These are phyloP conservation scores for Metschnikowia chrysomelidarum DNA, from an alignment of 805 yeast genomes.

Conservation along the genomic window DNA sequence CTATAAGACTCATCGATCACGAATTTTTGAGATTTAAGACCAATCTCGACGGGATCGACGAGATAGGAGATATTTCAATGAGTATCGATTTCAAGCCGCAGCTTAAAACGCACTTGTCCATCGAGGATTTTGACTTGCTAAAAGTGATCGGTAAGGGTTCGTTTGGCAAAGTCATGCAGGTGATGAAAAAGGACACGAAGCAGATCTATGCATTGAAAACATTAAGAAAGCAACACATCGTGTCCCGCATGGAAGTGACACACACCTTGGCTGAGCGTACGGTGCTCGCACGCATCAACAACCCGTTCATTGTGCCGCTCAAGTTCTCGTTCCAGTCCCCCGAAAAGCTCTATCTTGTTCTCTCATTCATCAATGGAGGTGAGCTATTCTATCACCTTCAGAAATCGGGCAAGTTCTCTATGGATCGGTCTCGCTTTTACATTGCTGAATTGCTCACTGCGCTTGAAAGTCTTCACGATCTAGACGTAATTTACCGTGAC, in stretches of 20 bases:
- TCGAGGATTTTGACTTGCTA: constrained; percentile 88
- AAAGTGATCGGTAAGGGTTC: constrained; percentile 98
- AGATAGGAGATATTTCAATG: constrained; percentile 54
- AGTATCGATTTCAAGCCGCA: constrained; percentile 68
- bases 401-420: constrained; percentile 81
- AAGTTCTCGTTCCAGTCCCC: constrained; percentile 96
- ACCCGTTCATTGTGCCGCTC: constrained; percentile 94
- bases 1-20: constrained; percentile 65
- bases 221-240: constrained; percentile 89
- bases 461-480: constrained; percentile 83
- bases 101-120: constrained; percentile 63
- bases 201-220: constrained; percentile 95
- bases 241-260: constrained; percentile 89
- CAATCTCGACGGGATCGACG: constrained; percentile 42
- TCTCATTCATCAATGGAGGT: constrained; percentile 95
- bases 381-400: constrained; percentile 94
- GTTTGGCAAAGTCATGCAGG: constrained; percentile 99
- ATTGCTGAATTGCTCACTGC: constrained; percentile 94
- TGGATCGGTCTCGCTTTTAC: constrained; percentile 88
- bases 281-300: constrained; percentile 86
- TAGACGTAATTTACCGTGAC: constrained; percentile 93
- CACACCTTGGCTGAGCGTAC: constrained; percentile 97
- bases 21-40: constrained; percentile 36
- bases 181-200: constrained; percentile 89
- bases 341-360: constrained; percentile 87